A percentile compares a stretch with the other conserved stretches of the same genome.
Evolutionary conservation across 2,329 filamentous ascomycete genomes (phyloP).

Genomic region (Claviceps purpurea): DNA sequence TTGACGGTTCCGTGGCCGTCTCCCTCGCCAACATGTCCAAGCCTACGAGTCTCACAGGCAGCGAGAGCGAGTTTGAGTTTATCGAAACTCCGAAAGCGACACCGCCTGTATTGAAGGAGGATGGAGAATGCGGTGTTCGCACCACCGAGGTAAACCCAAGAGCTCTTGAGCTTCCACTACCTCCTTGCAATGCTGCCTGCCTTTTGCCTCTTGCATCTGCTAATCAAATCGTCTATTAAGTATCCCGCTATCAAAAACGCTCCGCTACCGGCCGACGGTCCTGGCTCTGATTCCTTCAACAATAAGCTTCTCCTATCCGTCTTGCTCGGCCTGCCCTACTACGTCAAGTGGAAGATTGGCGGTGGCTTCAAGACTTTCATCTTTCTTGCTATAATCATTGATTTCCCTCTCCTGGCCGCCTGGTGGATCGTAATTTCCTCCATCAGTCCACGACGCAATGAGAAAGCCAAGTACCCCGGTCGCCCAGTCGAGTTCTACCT

Average conservation of each 20-base stretch:
- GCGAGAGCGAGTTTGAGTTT: slow-evolving; percentile 27
- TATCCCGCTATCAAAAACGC: slow-evolving; percentile 76
- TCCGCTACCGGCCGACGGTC: slow-evolving; percentile 78
- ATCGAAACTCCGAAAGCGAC: slow-evolving; percentile 26
- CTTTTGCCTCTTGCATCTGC: background rate
- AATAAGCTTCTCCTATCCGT: slow-evolving; percentile 63
- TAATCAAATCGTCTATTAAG: slow-evolving; percentile 8
- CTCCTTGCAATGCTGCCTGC: background rate
- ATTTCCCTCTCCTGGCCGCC: slow-evolving; percentile 62
- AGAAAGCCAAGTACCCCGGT: slow-evolving; percentile 78
- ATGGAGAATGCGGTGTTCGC: slow-evolving; percentile 44
- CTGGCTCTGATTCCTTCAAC: slow-evolving; percentile 77
- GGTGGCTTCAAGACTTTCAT: slow-evolving; percentile 81
- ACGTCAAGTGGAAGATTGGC: slow-evolving; percentile 72
- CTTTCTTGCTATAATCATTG: slow-evolving; percentile 69
- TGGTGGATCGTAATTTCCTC: slow-evolving; percentile 77
- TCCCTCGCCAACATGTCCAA: slow-evolving; percentile 21
- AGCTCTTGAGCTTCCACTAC: background rate
- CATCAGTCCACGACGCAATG: slow-evolving; percentile 78
- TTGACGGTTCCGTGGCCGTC: slow-evolving; percentile 9
- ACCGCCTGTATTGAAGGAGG: slow-evolving; percentile 48
- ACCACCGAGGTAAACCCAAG: slow-evolving; percentile 26
- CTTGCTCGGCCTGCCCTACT: slow-evolving; percentile 60
- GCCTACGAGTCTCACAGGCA: slow-evolving; percentile 16
- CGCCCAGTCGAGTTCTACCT: slow-evolving; percentile 85